Base-by-base conservation (phyloP, 257 asterid species). In the Nicotiana undulata region DNA sequence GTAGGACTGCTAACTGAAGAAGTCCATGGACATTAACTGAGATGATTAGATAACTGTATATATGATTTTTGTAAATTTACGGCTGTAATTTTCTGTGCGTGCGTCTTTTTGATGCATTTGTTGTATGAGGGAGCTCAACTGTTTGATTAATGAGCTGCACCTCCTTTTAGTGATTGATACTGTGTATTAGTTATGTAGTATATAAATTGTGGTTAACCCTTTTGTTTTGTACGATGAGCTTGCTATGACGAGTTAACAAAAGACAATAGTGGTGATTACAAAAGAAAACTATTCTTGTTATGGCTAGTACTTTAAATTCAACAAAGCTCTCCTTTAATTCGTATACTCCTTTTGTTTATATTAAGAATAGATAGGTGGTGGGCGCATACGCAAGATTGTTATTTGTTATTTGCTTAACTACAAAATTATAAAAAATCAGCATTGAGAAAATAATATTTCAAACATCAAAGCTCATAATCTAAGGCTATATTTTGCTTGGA, bases 21-120 rank as follows among this genome's bases (percentile, higher is more conserved):
- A 13, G 5, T 24, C 78, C 78, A 46, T 72, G 60, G 60, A 46
- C 24, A 24, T 46, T 24, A 72, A 46, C 40, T 72, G 78, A 46
- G 51, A 72, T n/a, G 8, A 72, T 46, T 72, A 49, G 78, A 49
- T 72, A 24, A 37, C 32, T 72, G 78, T 72, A 72, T 72, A 79
- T 79, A 61, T 32, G 26, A 61, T 51, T 78, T 61, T 7, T 78
- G 60, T 61, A 78, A 40, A 79, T 24, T 61, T 8, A 79, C 6
- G 15, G 31, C 29, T 46, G 37, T 37, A 29, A 65, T 61, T 60
- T 74, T 40, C 24, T 61, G 16, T 56, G 7, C 2, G 22, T 20
- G 70, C 60, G 37, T 24, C 59, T 70, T 70, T 70, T 56, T 68
- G 56, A 37, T 68, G 20, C 56, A 68, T 20, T 40, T 37, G 56